Conservation (phyloP, 2,329 filamentous ascomycete genomes). For the Sporothrix sp. region DNA sequence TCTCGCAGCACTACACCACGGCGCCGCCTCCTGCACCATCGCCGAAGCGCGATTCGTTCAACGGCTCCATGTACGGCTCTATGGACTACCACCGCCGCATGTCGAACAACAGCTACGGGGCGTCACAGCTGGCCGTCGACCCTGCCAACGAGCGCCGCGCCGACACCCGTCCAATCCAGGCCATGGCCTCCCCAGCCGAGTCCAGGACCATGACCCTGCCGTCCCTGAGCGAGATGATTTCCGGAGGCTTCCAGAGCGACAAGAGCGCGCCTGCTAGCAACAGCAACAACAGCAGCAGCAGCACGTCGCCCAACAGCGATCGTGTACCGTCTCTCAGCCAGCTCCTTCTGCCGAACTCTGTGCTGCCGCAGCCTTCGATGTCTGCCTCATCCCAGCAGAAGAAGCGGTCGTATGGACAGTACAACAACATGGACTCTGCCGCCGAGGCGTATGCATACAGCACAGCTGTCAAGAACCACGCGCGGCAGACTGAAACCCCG, state of each 20-base stretch:
- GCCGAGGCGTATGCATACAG: slow-evolving; percentile 7
- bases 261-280: neutral
- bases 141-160: neutral
- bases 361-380: neutral
- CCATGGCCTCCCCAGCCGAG: slow-evolving; percentile 11
- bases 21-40: slow-evolving; percentile 16
- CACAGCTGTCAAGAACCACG: slow-evolving; percentile 17
- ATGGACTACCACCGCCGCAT: slow-evolving; percentile 14
- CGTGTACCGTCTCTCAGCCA: slow-evolving; percentile 17
- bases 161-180: neutral
- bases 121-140: slow-evolving; percentile 12
- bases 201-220: slow-evolving; percentile 16
- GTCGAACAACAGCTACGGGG: slow-evolving; percentile 11
- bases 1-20: slow-evolving; percentile 22
- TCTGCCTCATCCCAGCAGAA: slow-evolving; percentile 4
- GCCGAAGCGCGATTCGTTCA: slow-evolving; percentile 14
- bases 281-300: slow-evolving; percentile 5
- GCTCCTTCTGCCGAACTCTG: slow-evolving; percentile 14
- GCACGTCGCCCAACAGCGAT: slow-evolving; percentile 9
- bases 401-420: slow-evolving; percentile 18
- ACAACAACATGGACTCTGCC: slow-evolving; percentile 13
- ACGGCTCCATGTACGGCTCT: neutral
- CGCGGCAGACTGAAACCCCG: slow-evolving; percentile 11
- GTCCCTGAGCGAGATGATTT: slow-evolving; percentile 18
- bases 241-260: slow-evolving; percentile 13